Conservation (phyloP, 2,329 filamentous ascomycete genomes). For the Atkinsonella texensis region DNA sequence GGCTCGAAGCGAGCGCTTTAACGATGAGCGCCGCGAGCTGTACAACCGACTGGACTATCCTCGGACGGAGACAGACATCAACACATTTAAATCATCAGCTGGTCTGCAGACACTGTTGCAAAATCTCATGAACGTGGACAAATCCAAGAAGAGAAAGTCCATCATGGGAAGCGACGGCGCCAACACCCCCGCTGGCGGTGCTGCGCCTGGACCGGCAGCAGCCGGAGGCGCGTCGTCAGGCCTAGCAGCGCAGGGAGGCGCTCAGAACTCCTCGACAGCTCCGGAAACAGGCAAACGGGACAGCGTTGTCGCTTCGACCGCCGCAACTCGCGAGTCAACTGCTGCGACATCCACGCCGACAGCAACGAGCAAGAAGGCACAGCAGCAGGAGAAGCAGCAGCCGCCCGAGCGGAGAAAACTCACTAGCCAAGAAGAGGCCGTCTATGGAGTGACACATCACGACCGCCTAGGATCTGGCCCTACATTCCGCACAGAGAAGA, state of each 20-base stretch:
- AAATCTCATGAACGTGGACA: conserved; percentile 71
- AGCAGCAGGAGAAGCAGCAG: conserved; percentile 19
- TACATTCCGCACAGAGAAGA: conserved; percentile 75
- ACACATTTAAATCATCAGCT: conserved; percentile 67
- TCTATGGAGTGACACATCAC: conserved; percentile 75
- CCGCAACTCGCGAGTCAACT: conserved; percentile 21
- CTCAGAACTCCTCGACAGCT: conserved; percentile 20
- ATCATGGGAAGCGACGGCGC: conserved; percentile 48
- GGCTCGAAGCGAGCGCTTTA: conserved; percentile 71
- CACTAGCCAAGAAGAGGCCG: conserved; percentile 59
- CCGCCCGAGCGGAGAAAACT: conserved; percentile 55
- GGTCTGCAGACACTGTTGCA: conserved; percentile 72
- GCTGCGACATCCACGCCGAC: conserved; percentile 22
- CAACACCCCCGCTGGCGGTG: conserved; percentile 23
- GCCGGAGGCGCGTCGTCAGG: conserved; percentile 19
- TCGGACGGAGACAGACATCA: conserved; percentile 54
- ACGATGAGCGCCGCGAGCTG: conserved; percentile 77
- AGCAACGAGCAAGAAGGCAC: conserved; percentile 37
- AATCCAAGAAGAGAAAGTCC: conserved; percentile 77
- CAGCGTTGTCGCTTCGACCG: conserved; percentile 37
- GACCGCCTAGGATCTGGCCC: conserved; percentile 79
- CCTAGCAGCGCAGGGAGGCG: conserved; percentile 12
- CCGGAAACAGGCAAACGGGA: conserved; percentile 34
- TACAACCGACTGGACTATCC: conserved; percentile 82
- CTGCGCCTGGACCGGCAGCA: background rate